Evolutionary conservation across 495 filamentous ascomycete genomes (phyloP), one percentile per base, ranked within the genome.

Genomic region (Penicillium tannophilum): DNA sequence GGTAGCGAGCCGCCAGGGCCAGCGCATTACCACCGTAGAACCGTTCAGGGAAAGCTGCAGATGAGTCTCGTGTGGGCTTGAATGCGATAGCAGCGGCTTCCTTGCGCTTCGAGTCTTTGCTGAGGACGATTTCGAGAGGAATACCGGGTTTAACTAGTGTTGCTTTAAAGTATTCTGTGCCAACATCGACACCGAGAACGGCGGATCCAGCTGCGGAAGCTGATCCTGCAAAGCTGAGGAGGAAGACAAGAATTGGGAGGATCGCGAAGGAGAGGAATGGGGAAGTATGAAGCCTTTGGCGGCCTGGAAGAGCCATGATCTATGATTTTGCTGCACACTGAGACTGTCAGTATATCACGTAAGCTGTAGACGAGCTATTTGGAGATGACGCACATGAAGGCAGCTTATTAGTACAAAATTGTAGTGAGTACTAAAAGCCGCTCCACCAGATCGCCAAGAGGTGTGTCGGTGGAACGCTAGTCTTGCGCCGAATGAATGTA

Each of bases 51-150:
- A 90, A 96, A 14, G 71, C 65, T 30, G 83, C 80, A 58, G 84
- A 76, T 54, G 74, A 78, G 31, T 81, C 76, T 73, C 80, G 79
- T 19, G 83, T 77, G 43, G 92, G 91, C 72, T 98, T 99, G 82
- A 99, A 98, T 33, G 91, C 90, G 64, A 98, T 86, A 45, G 92
- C 93, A 4, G 93, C 90, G 20, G 80, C 82, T 71, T 99, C 95
- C 79, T 99, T 99, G 64, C 94, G 88, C 72, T 95, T 90, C 36
- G 94, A 97, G 74, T 99, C 94, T 72, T 97, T 98, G n/a, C 91
- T 97, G 54, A 97, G 83, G 69, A 99, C 92, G 62, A 99, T 98
- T 68, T 98, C 95, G 72, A 98, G 91, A 11, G 95, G 95, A 56
- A 97, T 96, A 59, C 94, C 94, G 3, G 95, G 95, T 73, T 99